Conservation (phyloP, 176 grass and related monocot genomes). For the Oryza punctata region DNA sequence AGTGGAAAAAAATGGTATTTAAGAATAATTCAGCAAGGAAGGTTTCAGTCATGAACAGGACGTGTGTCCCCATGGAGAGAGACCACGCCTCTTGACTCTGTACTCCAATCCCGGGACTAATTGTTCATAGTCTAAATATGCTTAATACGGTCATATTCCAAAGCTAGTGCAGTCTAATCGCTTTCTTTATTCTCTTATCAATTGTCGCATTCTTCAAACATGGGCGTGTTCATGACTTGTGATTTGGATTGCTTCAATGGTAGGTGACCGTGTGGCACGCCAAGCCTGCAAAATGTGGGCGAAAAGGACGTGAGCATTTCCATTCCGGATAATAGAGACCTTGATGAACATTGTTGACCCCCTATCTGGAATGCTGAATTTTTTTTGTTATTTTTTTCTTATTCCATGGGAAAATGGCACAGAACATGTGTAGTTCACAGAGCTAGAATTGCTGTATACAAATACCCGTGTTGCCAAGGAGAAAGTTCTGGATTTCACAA, state of each 20-base stretch:
- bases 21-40: not conserved
- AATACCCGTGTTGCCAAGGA: not conserved
- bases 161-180: not conserved
- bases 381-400: not conserved
- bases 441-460: not conserved
- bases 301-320: not conserved
- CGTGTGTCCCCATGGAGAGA: not conserved
- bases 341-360: not conserved
- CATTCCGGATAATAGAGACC: slow-evolving; percentile 11
- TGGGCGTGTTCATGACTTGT: not conserved
- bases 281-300: slow-evolving; percentile 28
- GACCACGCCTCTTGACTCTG: not conserved
- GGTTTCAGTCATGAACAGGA: not conserved
- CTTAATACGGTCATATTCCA: slow-evolving; percentile 4
- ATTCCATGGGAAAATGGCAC: not conserved
- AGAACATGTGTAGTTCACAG: not conserved
- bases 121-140: slow-evolving; percentile 10
- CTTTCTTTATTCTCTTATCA: not conserved
- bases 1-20: not conserved
- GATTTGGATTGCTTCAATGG: not conserved
- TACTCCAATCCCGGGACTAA: not conserved
- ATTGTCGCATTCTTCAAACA: not conserved
- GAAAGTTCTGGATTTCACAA: not conserved
- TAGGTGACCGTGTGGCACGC: not conserved
- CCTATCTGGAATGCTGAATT: not conserved